Conservation (phyloP, 1,139 yeast species). For the Geotrichum bryndzae region DNA sequence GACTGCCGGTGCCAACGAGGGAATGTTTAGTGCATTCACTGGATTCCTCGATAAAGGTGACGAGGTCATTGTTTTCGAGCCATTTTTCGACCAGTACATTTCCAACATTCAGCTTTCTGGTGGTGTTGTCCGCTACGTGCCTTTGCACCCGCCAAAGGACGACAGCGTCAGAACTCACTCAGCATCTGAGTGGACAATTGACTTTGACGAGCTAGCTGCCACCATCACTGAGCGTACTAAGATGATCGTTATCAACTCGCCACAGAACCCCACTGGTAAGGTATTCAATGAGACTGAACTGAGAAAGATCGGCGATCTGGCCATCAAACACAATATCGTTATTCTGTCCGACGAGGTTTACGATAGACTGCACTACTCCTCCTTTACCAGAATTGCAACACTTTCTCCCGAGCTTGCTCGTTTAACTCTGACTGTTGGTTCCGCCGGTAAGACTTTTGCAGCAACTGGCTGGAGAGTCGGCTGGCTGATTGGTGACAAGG, state of each 20-base stretch:
- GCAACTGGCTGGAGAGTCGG: constrained; percentile 99
- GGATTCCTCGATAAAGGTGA: constrained; percentile 85
- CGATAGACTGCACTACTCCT: constrained; percentile 72
- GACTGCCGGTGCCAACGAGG: constrained; percentile 97
- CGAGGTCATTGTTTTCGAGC: constrained; percentile 96
- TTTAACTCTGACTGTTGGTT: constrained; percentile 83
- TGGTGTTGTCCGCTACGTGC: constrained; percentile 81
- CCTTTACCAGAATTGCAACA: constrained; percentile 79
- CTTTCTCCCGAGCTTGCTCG: constrained; percentile 70
- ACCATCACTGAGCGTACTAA: constrained; percentile 73
- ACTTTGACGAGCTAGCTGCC: constrained; percentile 65
- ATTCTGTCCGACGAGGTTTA: constrained; percentile 91
- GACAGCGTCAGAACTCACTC: constrained; percentile 57
- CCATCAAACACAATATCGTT: constrained; percentile 74
- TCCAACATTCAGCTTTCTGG: constrained; percentile 91
- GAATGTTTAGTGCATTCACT: constrained; percentile 75
- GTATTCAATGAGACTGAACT: constrained; percentile 73
- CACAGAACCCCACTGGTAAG: constrained; percentile 95
- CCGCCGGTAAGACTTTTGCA: constrained; percentile 95
- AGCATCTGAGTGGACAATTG: constrained; percentile 83
- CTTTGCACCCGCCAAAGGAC: constrained; percentile 76
- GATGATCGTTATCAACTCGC: constrained; percentile 81
- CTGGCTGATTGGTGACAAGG: constrained; percentile 86
- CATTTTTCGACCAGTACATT: constrained; percentile 93
- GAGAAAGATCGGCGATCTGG: constrained; percentile 65